phyloP scores from a whole-genome alignment of 441 rosid genomes.

The Viola pubescens region DNA sequence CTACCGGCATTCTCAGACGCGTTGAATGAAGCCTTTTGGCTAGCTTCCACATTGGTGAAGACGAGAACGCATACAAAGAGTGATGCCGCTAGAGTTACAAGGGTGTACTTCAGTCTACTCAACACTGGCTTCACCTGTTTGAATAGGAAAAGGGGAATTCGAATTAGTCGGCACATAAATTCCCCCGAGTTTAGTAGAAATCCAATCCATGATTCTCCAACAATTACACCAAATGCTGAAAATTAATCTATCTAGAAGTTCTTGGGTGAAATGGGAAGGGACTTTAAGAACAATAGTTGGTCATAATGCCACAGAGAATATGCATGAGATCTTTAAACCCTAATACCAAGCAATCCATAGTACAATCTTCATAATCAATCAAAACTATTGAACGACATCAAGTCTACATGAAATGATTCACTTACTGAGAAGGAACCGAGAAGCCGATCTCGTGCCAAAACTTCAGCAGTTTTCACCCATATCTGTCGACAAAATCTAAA shows the following conservation, averaged over 20 bases:
- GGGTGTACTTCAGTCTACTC: constrained; percentile 62
- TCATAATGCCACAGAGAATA: background rate
- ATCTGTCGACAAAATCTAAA: constrained; percentile 34
- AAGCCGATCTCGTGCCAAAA: constrained; percentile 85
- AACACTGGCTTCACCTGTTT: constrained; percentile 81
- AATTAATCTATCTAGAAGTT: background rate
- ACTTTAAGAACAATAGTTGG: background rate
- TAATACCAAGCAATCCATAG: background rate
- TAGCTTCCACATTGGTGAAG: constrained; percentile 42
- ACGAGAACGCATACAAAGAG: constrained; percentile 44
- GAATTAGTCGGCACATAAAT: background rate
- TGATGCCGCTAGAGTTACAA: constrained; percentile 56
- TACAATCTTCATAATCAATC: background rate
- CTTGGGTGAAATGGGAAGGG: background rate
- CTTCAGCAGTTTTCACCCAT: constrained; percentile 91
- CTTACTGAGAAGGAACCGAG: constrained; percentile 81
- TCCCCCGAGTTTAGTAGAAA: background rate
- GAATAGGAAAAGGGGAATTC: background rate
- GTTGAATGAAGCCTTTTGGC: constrained; percentile 29
- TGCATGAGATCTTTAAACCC: background rate
- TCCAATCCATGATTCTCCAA: background rate
- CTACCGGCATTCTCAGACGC: constrained; percentile 25
- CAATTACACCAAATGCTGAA: background rate
- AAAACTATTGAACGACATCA: background rate
- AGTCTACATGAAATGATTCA: background rate